Evolutionary conservation across 2,329 filamentous ascomycete species (phyloP).

Genomic region (Alternaria sp.): DNA sequence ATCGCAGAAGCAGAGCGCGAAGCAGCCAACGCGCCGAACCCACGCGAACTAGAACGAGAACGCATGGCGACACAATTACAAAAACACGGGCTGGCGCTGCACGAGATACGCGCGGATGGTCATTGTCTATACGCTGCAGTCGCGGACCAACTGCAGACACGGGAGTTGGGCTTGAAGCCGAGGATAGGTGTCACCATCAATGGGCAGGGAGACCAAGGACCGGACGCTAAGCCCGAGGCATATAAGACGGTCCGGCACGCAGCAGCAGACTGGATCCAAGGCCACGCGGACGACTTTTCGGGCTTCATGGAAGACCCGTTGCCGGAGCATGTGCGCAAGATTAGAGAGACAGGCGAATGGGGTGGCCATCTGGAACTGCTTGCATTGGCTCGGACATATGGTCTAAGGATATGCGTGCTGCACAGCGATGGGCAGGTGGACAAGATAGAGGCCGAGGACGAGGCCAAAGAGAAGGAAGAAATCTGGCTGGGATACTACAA

Average conservation of each 20-base stretch:
- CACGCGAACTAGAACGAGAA: slow-evolving; percentile 49
- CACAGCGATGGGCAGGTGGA: slow-evolving; percentile 82
- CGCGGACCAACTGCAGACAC: slow-evolving; percentile 76
- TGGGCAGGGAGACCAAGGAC: slow-evolving; percentile 9
- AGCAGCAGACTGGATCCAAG: slow-evolving; percentile 78
- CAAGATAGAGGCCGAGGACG: slow-evolving; percentile 66
- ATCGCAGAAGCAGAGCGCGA: slow-evolving; percentile 74
- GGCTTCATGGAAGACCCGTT: slow-evolving; percentile 87
- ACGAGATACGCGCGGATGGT: slow-evolving; percentile 85
- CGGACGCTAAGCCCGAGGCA: slow-evolving; percentile 16
- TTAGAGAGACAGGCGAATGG: slow-evolving; percentile 91
- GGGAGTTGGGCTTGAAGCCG: slow-evolving; percentile 41
- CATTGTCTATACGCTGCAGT: slow-evolving; percentile 95
- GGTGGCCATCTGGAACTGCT: slow-evolving; percentile 90
- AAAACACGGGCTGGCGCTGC: slow-evolving; percentile 70
- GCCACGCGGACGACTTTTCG: slow-evolving; percentile 79
- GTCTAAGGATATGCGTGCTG: slow-evolving; percentile 80
- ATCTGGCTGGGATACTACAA: slow-evolving; percentile 96
- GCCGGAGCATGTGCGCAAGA: slow-evolving; percentile 73
- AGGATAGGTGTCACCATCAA: slow-evolving; percentile 41
- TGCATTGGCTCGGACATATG: slow-evolving; percentile 82
- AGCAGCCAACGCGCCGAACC: slow-evolving; percentile 60
- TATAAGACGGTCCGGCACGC: slow-evolving; percentile 73
- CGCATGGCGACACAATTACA: slow-evolving; percentile 73
- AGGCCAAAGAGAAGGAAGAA: slow-evolving; percentile 57